These are phyloP conservation scores for Aspergillus bridgeri DNA, from an alignment of 495 filamentous ascomycete species.

Conservation along the genomic window DNA sequence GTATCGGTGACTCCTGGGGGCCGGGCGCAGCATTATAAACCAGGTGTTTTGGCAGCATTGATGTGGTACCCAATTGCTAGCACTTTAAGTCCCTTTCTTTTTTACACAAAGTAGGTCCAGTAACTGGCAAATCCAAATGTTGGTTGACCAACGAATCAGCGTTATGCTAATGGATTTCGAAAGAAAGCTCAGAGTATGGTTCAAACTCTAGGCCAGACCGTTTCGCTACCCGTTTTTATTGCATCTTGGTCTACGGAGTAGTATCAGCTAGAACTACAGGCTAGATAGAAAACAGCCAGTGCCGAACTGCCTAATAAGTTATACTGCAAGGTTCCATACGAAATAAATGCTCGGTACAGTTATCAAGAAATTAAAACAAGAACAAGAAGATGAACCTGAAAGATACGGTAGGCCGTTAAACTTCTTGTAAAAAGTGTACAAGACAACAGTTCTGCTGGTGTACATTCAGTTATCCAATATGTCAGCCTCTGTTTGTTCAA, in stretches of 20 bases:
- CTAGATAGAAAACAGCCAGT: background rate
- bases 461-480: conserved; percentile 9
- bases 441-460: background rate
- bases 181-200: too few relatives aligned
- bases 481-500: conserved; percentile 70
- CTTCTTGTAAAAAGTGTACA: background rate
- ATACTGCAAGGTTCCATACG: too few relatives aligned
- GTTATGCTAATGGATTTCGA: too few relatives aligned
- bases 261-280: background rate
- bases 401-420: too few relatives aligned
- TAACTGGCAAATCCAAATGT: too few relatives aligned
- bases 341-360: too few relatives aligned
- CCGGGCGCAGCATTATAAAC: conserved; percentile 36
- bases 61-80: background rate
- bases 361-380: background rate
- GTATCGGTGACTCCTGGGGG: conserved; percentile 70
- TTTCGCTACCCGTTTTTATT: background rate
- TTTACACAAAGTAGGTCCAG: background rate
- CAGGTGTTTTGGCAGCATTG: conserved; percentile 19
- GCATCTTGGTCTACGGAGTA: too few relatives aligned
- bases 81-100: background rate
- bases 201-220: background rate
- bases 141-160: too few relatives aligned
- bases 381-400: background rate
- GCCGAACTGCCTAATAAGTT: too few relatives aligned